Percentiles rank a stretch among this genome's conserved stretches.
Evolutionary conservation across 129 eudicot genomes (phyloP).

Genomic region (Pittosporum tobira): DNA sequence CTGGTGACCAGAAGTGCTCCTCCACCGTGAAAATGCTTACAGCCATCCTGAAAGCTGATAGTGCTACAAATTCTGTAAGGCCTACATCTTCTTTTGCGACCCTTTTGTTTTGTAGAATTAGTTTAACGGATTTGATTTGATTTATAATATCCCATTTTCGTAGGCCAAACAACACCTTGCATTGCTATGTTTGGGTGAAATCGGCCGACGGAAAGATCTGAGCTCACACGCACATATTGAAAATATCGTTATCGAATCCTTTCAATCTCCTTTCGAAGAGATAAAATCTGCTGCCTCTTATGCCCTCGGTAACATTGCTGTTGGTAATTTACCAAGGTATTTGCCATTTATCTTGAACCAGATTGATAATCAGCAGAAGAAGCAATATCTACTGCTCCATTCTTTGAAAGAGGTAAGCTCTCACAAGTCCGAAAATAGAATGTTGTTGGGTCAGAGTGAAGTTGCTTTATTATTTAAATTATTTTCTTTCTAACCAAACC

Average conservation of each 20-base stretch:
- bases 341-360: slow-evolving; percentile 92
- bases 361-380: slow-evolving; percentile 97
- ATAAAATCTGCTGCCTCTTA: slow-evolving; percentile 99
- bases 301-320: slow-evolving; percentile 98
- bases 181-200: slow-evolving; percentile 93
- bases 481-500: not conserved
- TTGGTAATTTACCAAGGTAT: slow-evolving; percentile 82
- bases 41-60: slow-evolving; percentile 70
- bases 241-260: slow-evolving; percentile 84
- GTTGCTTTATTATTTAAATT: not conserved
- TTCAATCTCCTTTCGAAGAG: slow-evolving; percentile 97
- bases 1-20: slow-evolving; percentile 80
- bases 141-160: too few species aligned
- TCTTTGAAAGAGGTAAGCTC: slow-evolving; percentile 81
- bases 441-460: not conserved
- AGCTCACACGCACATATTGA: slow-evolving; percentile 87
- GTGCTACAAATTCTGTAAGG: slow-evolving; percentile 61
- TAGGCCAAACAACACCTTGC: slow-evolving; percentile 95
- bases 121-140: too few species aligned
- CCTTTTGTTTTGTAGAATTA: too few species aligned
- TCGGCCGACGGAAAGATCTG: slow-evolving; percentile 92
- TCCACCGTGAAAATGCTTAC: slow-evolving; percentile 94
- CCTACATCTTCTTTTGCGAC: not conserved
- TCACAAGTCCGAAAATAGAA: slow-evolving; percentile 2
- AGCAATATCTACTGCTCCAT: slow-evolving; percentile 87